A percentile compares a stretch with the other conserved stretches of the same genome.
Evolutionary conservation across 306 rosid species (phyloP).

Genomic region (Morella rubra): DNA sequence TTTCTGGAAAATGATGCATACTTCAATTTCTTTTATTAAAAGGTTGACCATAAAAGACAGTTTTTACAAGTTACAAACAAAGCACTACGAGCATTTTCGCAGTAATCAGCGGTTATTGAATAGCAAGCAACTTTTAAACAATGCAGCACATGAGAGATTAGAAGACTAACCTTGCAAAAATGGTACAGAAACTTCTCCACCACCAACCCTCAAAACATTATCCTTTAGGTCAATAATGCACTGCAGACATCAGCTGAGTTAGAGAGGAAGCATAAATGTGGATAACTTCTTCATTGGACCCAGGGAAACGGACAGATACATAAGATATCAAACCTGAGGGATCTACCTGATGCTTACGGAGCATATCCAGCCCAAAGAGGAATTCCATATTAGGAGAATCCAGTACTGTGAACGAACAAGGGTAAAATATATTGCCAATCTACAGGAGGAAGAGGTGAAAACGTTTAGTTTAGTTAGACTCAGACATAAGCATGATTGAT

Average conservation of each 20-base stretch:
- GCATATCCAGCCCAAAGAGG: constrained; percentile 97
- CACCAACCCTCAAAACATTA: constrained; percentile 86
- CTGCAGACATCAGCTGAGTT: constrained; percentile 40
- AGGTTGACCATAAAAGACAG: constrained; percentile 18
- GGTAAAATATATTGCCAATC: constrained; percentile 89
- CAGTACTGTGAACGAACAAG: constrained; percentile 83
- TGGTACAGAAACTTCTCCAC: constrained; percentile 94
- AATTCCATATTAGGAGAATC: constrained; percentile 95
- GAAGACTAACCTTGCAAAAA: constrained; percentile 77
- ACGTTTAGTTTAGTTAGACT: background rate
- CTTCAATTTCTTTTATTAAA: constrained; percentile 1
- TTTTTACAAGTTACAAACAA: constrained; percentile 4
- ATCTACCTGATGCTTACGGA: constrained; percentile 91
- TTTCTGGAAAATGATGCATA: constrained; percentile 50
- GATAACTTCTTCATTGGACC: constrained; percentile 21
- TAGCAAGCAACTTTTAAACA: background rate
- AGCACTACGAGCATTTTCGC: constrained; percentile 14
- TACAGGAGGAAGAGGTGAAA: constrained; percentile 28
- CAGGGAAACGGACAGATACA: constrained; percentile 4
- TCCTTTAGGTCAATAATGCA: constrained; percentile 85
- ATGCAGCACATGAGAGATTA: background rate
- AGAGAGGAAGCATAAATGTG: constrained; percentile 25
- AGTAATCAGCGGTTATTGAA: background rate
- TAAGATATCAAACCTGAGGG: constrained; percentile 4
- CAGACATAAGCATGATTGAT: background rate